Percentiles rank a stretch among this genome's conserved stretches.
Conservation (phyloP, 2,329 filamentous ascomycete species). For the Sphaceloma murrayae region DNA sequence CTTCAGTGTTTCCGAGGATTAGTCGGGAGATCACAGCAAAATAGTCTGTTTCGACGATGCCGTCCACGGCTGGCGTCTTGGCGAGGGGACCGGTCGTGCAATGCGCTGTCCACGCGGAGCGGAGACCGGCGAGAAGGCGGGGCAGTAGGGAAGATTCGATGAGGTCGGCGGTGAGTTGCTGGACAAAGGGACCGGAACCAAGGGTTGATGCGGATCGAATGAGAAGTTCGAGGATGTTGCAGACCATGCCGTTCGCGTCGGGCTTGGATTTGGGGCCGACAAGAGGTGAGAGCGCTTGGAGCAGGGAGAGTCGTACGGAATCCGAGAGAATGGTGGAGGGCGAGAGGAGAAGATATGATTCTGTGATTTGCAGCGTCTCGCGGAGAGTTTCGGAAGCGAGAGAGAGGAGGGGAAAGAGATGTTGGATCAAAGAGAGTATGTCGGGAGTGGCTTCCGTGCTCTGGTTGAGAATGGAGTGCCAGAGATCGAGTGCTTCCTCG, state of each 20-base stretch:
- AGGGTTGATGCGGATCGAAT: conserved; percentile 44
- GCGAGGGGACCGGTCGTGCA: conserved; percentile 74
- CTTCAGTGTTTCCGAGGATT: conserved; percentile 58
- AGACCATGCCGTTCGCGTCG: conserved; percentile 40
- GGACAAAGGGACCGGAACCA: conserved; percentile 42
- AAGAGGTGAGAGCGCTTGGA: conserved; percentile 34
- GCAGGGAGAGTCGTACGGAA: conserved; percentile 32
- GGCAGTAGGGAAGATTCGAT: conserved; percentile 51
- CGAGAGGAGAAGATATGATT: conserved; percentile 41
- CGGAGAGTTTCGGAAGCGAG: conserved; percentile 41
- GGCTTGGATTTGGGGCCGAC: conserved; percentile 37
- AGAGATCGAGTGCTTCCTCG: conserved; percentile 85
- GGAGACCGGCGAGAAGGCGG: conserved; percentile 40
- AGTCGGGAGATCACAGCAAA: conserved; percentile 74
- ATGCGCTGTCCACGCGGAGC: conserved; percentile 52
- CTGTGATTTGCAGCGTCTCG: conserved; percentile 41
- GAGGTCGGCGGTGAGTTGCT: conserved; percentile 44
- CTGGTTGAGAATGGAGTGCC: conserved; percentile 65
- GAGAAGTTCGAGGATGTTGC: conserved; percentile 38
- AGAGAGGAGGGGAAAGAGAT: conserved; percentile 40
- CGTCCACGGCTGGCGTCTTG: conserved; percentile 58
- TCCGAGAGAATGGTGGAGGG: conserved; percentile 39
- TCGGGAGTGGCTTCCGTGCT: conserved; percentile 37
- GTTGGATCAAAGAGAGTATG: conserved; percentile 34
- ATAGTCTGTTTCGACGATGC: conserved; percentile 74